Base-by-base conservation (phyloP, 1,284 basidiomycete genomes). In the Heliocybe sulcata region DNA sequence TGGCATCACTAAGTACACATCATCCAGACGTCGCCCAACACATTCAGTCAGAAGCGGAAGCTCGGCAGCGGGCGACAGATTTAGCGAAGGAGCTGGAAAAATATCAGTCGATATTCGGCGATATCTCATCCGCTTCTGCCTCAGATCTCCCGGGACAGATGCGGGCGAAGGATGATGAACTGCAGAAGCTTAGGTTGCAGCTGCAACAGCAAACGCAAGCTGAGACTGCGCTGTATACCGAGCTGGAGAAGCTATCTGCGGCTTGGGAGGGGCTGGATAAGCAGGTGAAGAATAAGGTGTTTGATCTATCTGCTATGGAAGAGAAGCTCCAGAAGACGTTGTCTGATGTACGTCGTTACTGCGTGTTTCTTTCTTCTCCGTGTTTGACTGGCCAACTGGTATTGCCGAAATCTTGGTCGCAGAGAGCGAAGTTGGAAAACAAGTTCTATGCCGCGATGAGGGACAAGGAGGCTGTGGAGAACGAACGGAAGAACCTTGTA, bases 391-490 rank as follows among this genome's bases (percentile, higher is more conserved):
- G n/a, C n/a, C n/a, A 35, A 14, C 27, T n/a, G 45, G 51, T n/a
- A 31, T 19, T 31, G 38, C n/a, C 16, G 3, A 42, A 23, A 48
- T 63, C 12, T 31, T 12, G 29, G 12, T 6, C 29, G 29, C 29
- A 89, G 83, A 90, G 83, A 86, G 90, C 92, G 12, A 98, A 96
- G 72, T 86, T 91, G 20, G 95, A 98, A 64, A 97, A 94, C 76
- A 97, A 94, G 71, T 98, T 87, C 70, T 98, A 88, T 67, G 82
- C 90, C 25, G 86, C 89, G 3, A 93, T 96, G 88, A 85, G 92
- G 31, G 85, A 89, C 56, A 94, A 92, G 67, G 94, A 98, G 59
- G 85, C 88, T 2, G 71, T 88, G 3, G 90, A 93, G 35, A 77
- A 75, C 1, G 92, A 97, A 67, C 80, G 84, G 57, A 90, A 91